Conservation (phyloP, 1,284 basidiomycete species). For the Coniferiporia weirii region DNA sequence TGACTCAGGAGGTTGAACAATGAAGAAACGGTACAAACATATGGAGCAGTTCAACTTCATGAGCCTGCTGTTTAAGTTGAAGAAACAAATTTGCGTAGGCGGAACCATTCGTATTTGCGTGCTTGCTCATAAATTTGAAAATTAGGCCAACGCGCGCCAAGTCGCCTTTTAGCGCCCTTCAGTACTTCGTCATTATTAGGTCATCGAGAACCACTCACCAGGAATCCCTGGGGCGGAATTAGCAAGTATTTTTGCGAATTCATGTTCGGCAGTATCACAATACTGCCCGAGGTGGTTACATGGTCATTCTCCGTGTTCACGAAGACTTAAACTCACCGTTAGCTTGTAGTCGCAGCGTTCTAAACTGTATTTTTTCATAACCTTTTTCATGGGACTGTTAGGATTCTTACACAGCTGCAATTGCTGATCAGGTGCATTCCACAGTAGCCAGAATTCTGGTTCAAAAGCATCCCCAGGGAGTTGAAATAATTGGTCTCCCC, state of each 20-base stretch:
- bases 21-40: background rate
- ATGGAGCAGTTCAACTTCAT: background rate
- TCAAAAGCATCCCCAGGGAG: background rate
- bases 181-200: background rate
- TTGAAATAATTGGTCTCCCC: constrained; percentile 1
- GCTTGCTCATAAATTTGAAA: constrained; percentile 1
- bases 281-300: no score
- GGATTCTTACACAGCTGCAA: constrained; percentile 10
- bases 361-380: background rate
- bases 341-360: background rate
- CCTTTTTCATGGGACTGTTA: background rate
- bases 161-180: background rate
- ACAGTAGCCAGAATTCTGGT: constrained; percentile 11
- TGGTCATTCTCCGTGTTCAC: no score
- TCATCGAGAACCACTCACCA: background rate
- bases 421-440: background rate
- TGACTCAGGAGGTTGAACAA: background rate
- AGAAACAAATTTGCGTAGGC: background rate
- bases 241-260: background rate
- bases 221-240: background rate
- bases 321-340: background rate
- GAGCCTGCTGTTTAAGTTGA: background rate
- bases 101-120: background rate
- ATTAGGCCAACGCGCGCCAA: background rate
- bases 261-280: no score